A percentile compares a stretch with the other conserved stretches of the same genome.
phyloP scores from a whole-genome alignment of 83 land plant genomes.

The Picea engelmannii region DNA sequence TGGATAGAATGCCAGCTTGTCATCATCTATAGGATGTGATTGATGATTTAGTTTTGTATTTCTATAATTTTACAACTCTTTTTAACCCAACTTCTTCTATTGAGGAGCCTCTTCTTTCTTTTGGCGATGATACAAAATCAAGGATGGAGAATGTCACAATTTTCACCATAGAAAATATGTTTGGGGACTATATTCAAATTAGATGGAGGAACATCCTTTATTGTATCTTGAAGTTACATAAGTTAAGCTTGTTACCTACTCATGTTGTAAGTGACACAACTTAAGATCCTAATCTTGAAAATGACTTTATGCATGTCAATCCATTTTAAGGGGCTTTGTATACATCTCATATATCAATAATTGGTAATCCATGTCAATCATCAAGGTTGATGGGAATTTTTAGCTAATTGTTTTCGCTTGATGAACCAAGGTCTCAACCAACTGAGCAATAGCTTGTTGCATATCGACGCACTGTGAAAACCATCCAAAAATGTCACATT shows the following conservation, averaged over 20 bases:
- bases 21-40: conserved; percentile 95
- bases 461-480: conserved; percentile 87
- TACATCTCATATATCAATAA: conserved; percentile 44
- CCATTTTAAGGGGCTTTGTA: conserved; percentile 48
- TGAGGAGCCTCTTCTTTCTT: conserved; percentile 89
- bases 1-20: conserved; percentile 93
- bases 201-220: conserved; percentile 98
- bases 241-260: conserved; percentile 90
- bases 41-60: conserved; percentile 94
- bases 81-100: conserved; percentile 75
- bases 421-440: conserved; percentile 93
- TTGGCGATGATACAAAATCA: conserved; percentile 96
- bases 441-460: conserved; percentile 97
- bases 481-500: conserved; percentile 95
- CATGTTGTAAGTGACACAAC: conserved; percentile 90
- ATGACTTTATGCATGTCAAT: conserved; percentile 62
- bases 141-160: conserved; percentile 94
- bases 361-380: conserved; percentile 82
- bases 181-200: conserved; percentile 87
- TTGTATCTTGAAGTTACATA: conserved; percentile 91
- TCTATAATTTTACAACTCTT: conserved; percentile 95
- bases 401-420: conserved; percentile 92
- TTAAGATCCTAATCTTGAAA: conserved; percentile 67
- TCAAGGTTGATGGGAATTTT: conserved; percentile 97
- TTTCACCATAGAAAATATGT: conserved; percentile 89